Conservation (phyloP, 768 basidiomycete genomes). For the Phylloporus sp. region DNA sequence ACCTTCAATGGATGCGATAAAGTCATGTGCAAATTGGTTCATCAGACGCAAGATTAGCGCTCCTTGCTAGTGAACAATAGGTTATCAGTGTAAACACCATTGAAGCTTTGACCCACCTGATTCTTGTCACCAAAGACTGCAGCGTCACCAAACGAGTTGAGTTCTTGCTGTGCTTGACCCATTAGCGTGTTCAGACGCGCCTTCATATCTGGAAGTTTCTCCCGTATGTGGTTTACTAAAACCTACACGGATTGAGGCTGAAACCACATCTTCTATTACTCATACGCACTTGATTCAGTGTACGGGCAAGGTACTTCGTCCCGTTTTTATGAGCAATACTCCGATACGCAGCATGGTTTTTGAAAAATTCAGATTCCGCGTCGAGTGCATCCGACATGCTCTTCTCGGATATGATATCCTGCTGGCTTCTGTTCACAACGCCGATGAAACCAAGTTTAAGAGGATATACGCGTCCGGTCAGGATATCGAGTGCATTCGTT, state of each 20-base stretch:
- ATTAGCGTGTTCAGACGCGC: slow-evolving; percentile 95
- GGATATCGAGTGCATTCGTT: slow-evolving; percentile 93
- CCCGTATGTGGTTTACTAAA: slow-evolving; percentile 94
- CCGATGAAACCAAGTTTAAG: slow-evolving; percentile 98
- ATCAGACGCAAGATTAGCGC: slow-evolving; percentile 89
- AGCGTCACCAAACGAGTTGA: slow-evolving; percentile 93
- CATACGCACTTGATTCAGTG: slow-evolving; percentile 77
- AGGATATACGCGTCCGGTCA: slow-evolving; percentile 96
- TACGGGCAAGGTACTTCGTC: slow-evolving; percentile 91
- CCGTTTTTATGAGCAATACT: slow-evolving; percentile 97
- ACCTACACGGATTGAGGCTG: slow-evolving; percentile 50
- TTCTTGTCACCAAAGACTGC: slow-evolving; percentile 91
- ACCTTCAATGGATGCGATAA: slow-evolving; percentile 95
- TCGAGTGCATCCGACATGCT: slow-evolving; percentile 81
- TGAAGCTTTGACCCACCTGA: slow-evolving; percentile 42
- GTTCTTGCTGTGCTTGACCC: slow-evolving; percentile 98
- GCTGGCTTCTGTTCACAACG: slow-evolving; percentile 95
- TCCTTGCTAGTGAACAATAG: slow-evolving; percentile 56
- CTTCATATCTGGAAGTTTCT: slow-evolving; percentile 99
- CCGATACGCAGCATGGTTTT: slow-evolving; percentile 82
- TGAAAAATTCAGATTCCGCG: slow-evolving; percentile 89
- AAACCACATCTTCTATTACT: not conserved
- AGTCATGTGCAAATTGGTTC: slow-evolving; percentile 98
- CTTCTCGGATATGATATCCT: slow-evolving; percentile 89
- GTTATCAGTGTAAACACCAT: slow-evolving; percentile 8